Base-by-base conservation (phyloP, 1,139 yeast species). In the Debaryomycetaceae sp. region DNA sequence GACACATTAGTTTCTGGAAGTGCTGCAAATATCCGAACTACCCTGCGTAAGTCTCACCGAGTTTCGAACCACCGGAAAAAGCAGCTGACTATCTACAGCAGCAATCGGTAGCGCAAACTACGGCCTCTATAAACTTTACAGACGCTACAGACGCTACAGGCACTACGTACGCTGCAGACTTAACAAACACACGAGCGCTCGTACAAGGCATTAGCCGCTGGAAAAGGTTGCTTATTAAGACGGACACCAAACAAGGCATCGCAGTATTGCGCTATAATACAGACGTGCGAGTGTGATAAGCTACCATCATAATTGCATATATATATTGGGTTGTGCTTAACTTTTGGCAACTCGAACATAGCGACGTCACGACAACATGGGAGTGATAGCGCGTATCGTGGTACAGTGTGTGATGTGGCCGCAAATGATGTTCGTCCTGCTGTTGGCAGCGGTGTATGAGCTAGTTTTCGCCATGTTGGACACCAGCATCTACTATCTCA, bases 401-500 rank as follows among this genome's bases (percentile, higher is more conserved):
- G 8, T 27, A 7, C 31, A 27, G 31, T 27, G 31, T 27, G 11
- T 27, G 11, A 11, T 27, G 31, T 27, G 31, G 31, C 31, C 31
- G 11, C 31, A 27, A 11, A 27, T 27, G 31, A 7, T 27, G 11
- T 3, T 27, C 11, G 11, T 27, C 11, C 31, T 27, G 31, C 11
- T 11, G 31, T 7, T 27, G 11, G 4, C 11, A 8, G 8, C 11
- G 8, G 11, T 27, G 31, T 27, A 4, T 27, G 57, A 60, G 38
- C 51, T 49, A 41, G 42, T 49, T 2, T 57, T 49, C 42, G 37
- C 49, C 42, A 38, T 54, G 13, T 50, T 66, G 40, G 70, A 65
- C 50, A 63, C 66, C 8, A 37, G 57, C 22, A 50, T 65, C 9
- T 66, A 66, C 54, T 65, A 64, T 45, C 47, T 59, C 24, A 59